Conservation (phyloP, 495 filamentous ascomycete genomes). For the Bathelium albidoporum region DNA sequence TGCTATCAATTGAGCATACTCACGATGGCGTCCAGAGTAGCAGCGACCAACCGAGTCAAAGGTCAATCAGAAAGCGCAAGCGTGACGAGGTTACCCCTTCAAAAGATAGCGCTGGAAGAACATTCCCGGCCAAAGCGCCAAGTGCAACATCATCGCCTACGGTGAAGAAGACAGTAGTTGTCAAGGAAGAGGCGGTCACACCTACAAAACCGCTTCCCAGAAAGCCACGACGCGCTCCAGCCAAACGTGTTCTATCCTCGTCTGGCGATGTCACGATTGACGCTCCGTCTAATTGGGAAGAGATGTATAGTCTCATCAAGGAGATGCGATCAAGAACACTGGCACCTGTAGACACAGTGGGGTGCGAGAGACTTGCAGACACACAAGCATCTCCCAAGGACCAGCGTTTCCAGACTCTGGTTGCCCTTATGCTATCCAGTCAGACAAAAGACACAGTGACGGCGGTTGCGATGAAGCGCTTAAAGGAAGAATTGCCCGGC, state of each 20-base stretch:
- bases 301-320: slow-evolving; percentile 65
- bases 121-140: background rate
- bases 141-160: background rate
- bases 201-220: slow-evolving; percentile 10
- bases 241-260: slow-evolving; percentile 49
- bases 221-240: slow-evolving; percentile 49
- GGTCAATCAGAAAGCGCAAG: background rate
- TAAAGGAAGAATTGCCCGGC: slow-evolving; percentile 63
- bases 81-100: background rate
- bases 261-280: slow-evolving; percentile 45
- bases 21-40: background rate
- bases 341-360: slow-evolving; percentile 96
- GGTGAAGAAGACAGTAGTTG: background rate
- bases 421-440: slow-evolving; percentile 88
- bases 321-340: slow-evolving; percentile 65
- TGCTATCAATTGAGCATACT: background rate
- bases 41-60: background rate
- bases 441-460: slow-evolving; percentile 96
- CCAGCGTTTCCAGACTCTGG: slow-evolving; percentile 80
- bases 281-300: slow-evolving; percentile 75
- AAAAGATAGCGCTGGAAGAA: background rate
- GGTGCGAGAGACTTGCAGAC: slow-evolving; percentile 70
- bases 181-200: background rate
- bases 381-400: slow-evolving; percentile 44
- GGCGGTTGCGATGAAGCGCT: slow-evolving; percentile 66